phyloP scores from a whole-genome alignment of 2,329 filamentous ascomycete genomes.

The Alternaria conjuncta region DNA sequence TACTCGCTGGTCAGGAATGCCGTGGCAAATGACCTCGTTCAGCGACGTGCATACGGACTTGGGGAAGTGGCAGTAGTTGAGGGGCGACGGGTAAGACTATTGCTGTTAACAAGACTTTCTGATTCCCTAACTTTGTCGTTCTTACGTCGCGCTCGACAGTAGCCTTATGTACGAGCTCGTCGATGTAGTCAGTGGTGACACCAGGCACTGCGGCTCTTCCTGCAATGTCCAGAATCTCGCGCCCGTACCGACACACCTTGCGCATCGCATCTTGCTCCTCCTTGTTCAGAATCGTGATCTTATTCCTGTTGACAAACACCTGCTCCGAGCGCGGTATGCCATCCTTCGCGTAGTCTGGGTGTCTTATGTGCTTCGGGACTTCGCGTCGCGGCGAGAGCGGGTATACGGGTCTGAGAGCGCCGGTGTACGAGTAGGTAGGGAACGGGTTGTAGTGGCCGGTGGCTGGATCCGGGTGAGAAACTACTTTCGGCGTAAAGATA shows the following conservation, averaged over 20 bases:
- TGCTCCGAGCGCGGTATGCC: slow-evolving; percentile 74
- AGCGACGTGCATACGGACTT: slow-evolving; percentile 97
- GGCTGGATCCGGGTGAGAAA: slow-evolving; percentile 90
- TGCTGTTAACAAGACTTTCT: slow-evolving; percentile 18
- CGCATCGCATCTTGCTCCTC: slow-evolving; percentile 88
- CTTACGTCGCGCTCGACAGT: slow-evolving; percentile 90
- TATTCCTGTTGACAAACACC: slow-evolving; percentile 73
- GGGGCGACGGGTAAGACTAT: slow-evolving; percentile 89
- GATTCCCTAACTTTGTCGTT: not conserved
- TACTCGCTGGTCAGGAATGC: slow-evolving; percentile 89
- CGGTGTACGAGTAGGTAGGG: slow-evolving; percentile 83
- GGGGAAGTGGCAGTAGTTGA: slow-evolving; percentile 96
- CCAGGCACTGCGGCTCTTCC: slow-evolving; percentile 85
- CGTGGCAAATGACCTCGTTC: slow-evolving; percentile 98
- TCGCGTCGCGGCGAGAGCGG: slow-evolving; percentile 48
- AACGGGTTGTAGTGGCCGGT: slow-evolving; percentile 92
- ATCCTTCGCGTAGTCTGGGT: slow-evolving; percentile 87
- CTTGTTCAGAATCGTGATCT: slow-evolving; percentile 81
- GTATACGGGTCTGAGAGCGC: slow-evolving; percentile 83
- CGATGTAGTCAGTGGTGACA: slow-evolving; percentile 93
- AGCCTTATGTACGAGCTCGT: slow-evolving; percentile 93
- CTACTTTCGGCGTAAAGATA: slow-evolving; percentile 76
- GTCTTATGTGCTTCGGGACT: slow-evolving; percentile 79
- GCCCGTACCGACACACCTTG: slow-evolving; percentile 83
- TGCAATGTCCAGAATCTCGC: slow-evolving; percentile 92